Base-by-base conservation (phyloP, 495 filamentous ascomycete species). In the Trichoderma gamsii region DNA sequence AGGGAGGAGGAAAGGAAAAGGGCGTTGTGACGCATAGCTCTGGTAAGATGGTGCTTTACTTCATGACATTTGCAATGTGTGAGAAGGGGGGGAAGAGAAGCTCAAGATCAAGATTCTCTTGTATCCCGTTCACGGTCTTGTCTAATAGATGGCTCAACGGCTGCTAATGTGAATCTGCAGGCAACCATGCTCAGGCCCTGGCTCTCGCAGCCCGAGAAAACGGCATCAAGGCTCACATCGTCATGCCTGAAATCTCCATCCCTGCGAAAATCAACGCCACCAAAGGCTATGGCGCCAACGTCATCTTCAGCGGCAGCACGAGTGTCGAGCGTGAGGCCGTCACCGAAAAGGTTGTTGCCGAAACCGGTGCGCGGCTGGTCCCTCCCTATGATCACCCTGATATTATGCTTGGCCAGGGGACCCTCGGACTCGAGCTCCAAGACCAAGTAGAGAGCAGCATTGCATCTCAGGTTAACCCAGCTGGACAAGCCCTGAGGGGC, bases 181-280 rank as follows among this genome's bases (percentile, higher is more conserved):
- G 94, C 35, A 98, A 99, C 80, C 95, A 99, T 78, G 95, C 95
- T 0, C 92, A 96, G 85, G 95, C 95, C 23, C 89, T 98, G 67
- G 87, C 95, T 4, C 87, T 97, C 46, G 95, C 95, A 0, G 92
- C 95, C 8, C 83, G 80, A 21, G 87, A 85, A 12, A 79, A 80
- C 70, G 71, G 70, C 52, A 78, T 82, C 18, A 87, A 88, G 1
- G 90, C 92, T 0, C 83, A 92, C 79, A 91, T 99, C 71, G 87
- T 98, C 52, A 99, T 99, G 95, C 95, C 95, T 0, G 71, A 76
- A 4, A 96, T 93, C 75, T 90, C 87, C 69, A 89, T 91, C 0
- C 84, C 90, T 15, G 89, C 88, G 69, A 99, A 98, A 78, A 92
- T 97, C 71, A 88, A 90, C 25, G 92, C 89, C 3, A 97, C 93